Conservation (phyloP, 2,329 filamentous ascomycete species). For the Paracoccidioides brasiliensis region DNA sequence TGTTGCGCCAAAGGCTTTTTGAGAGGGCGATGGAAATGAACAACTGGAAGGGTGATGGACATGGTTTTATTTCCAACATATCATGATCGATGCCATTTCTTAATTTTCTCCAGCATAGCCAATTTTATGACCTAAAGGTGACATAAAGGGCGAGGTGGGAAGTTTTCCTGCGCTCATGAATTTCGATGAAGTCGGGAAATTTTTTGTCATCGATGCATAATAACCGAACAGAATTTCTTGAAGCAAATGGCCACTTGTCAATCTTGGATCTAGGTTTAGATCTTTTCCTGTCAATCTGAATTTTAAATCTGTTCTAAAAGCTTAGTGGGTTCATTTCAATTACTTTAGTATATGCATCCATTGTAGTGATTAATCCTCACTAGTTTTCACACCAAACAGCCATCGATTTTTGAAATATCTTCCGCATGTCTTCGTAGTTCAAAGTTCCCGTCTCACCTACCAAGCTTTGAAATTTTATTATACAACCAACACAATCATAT, state of each 20-base stretch:
- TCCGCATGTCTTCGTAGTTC: neutral
- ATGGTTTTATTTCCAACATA: neutral
- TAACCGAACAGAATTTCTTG: neutral
- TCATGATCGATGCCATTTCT: neutral
- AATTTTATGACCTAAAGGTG: neutral
- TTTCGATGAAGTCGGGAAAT: neutral
- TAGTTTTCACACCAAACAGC: neutral
- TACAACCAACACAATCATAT: neutral
- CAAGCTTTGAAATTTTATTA: conserved; percentile 8
- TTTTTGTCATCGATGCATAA: neutral
- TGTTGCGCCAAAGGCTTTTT: neutral
- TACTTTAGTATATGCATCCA: neutral
- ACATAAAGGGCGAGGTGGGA: neutral
- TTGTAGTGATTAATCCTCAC: neutral
- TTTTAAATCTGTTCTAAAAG: neutral
- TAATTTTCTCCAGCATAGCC: neutral
- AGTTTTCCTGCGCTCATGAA: neutral
- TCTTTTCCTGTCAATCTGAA: neutral
- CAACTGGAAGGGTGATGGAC: neutral
- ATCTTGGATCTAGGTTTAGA: neutral
- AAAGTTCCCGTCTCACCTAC: neutral
- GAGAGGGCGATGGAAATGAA: neutral
- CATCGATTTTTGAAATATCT: neutral
- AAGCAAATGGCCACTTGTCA: neutral
- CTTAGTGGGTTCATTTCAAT: neutral